A percentile compares a stretch with the other conserved stretches of the same genome.
These are phyloP conservation scores for Trichoderma gracile DNA, from an alignment of 2,329 filamentous ascomycete genomes.

Conservation along the genomic window DNA sequence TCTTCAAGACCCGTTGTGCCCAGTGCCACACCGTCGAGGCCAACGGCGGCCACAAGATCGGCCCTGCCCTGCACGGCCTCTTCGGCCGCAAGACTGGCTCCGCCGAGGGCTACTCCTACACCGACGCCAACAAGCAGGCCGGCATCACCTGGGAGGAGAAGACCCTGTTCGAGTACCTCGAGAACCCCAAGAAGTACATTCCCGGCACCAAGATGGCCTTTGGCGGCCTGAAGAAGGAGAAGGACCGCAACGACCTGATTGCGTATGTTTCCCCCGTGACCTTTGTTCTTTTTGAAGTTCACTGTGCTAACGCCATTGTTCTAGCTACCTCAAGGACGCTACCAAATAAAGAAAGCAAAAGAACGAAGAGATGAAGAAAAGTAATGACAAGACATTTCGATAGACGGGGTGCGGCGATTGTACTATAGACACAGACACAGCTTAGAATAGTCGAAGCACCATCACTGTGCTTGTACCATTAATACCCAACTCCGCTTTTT, in stretches of 20 bases:
- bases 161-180: constrained; percentile 94
- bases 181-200: constrained; percentile 99
- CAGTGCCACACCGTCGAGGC: constrained; percentile 97
- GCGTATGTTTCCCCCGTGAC: constrained; percentile 61
- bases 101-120: constrained; percentile 93
- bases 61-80: constrained; percentile 93
- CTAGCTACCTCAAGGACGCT: constrained; percentile 66
- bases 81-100: constrained; percentile 94
- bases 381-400: constrained; percentile 42
- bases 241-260: constrained; percentile 99
- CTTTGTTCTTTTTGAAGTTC: neutral
- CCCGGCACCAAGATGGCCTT: constrained; percentile 99
- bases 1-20: constrained; percentile 98
- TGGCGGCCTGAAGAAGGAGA: constrained; percentile 98
- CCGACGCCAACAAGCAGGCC: constrained; percentile 99
- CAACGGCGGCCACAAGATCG: constrained; percentile 95
- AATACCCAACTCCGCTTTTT: constrained; percentile 42
- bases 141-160: constrained; percentile 84
- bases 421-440: constrained; percentile 40
- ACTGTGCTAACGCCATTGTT: constrained; percentile 32
- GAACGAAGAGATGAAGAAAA: constrained; percentile 29
- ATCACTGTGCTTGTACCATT: constrained; percentile 37
- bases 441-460: constrained; percentile 38
- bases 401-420: constrained; percentile 43
- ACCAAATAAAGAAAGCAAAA: constrained; percentile 57